These are phyloP conservation scores for Leccinum obscurum DNA, from an alignment of 768 basidiomycete genomes.

Conservation along the genomic window DNA sequence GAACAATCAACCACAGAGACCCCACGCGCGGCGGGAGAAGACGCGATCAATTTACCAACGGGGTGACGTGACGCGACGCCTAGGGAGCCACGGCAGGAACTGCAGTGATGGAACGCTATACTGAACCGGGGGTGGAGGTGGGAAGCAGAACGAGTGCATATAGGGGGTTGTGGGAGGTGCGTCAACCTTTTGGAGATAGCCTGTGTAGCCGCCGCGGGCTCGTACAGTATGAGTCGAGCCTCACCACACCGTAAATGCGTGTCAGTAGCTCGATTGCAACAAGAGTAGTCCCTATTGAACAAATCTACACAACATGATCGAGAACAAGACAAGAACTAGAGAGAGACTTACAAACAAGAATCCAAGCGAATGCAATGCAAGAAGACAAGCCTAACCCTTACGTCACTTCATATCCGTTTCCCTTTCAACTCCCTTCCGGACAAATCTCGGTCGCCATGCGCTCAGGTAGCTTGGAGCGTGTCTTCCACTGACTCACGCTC, in stretches of 20 bases:
- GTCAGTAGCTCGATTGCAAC: background rate
- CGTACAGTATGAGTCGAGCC: background rate
- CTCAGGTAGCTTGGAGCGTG: too few relatives aligned
- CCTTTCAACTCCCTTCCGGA: too few relatives aligned
- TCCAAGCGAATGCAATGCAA: slow-evolving; percentile 22
- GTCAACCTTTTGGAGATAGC: too few relatives aligned
- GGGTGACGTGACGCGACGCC: slow-evolving; percentile 7
- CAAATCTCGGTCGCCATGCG: too few relatives aligned
- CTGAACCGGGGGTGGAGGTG: slow-evolving; percentile 8
- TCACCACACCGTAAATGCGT: background rate
- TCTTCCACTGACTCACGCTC: too few relatives aligned
- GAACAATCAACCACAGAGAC: background rate
- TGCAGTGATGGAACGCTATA: background rate
- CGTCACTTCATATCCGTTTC: too few relatives aligned
- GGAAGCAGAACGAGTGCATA: slow-evolving; percentile 10
- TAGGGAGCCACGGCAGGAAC: slow-evolving; percentile 17
- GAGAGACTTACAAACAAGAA: slow-evolving; percentile 9
- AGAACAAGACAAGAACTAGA: slow-evolving; percentile 5
- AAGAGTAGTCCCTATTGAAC: slow-evolving; percentile 25
- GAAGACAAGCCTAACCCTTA: too few relatives aligned
- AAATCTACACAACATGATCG: slow-evolving; percentile 13
- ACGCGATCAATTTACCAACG: slow-evolving; percentile 18
- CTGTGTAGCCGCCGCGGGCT: background rate
- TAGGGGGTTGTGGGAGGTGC: slow-evolving; percentile 9
- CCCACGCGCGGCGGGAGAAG: background rate